phyloP scores from a whole-genome alignment of 225 moss, liverwort and hornwort species.

The Anthoceros angustus region DNA sequence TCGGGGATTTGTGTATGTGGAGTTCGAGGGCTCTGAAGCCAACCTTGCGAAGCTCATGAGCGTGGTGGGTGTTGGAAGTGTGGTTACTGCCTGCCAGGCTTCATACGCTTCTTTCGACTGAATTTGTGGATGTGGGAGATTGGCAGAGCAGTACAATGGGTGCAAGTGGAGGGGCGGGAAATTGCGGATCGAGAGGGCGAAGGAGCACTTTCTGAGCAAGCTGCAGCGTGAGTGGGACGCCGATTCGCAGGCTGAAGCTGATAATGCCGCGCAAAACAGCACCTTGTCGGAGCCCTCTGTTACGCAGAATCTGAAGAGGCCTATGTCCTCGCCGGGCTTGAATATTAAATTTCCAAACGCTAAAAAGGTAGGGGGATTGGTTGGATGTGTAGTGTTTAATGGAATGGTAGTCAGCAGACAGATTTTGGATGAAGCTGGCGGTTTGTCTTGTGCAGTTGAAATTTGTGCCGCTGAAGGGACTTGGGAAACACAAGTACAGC shows the following conservation, averaged over 20 bases:
- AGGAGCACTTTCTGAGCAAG: constrained; percentile 49
- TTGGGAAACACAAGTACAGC: constrained; percentile 43
- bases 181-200: constrained; percentile 71
- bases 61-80: constrained; percentile 27
- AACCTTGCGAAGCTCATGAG: constrained; percentile 69
- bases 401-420: not conserved
- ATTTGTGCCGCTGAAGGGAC: constrained; percentile 26
- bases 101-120: not conserved
- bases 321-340: not conserved
- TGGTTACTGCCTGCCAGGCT: not conserved
- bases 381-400: constrained; percentile 4
- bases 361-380: not conserved
- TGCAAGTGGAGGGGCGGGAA: constrained; percentile 88
- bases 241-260: constrained; percentile 19
- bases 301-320: not conserved
- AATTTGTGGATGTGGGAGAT: not conserved
- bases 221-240: constrained; percentile 60
- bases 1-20: constrained; percentile 77
- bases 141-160: constrained; percentile 60
- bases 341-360: not conserved
- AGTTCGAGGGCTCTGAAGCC: constrained; percentile 68
- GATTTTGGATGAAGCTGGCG: not conserved
- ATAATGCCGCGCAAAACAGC: not conserved
- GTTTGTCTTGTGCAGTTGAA: constrained; percentile 18
- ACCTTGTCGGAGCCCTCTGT: not conserved